Evolutionary conservation across 169 alveolate species (phyloP).

Genomic region (Babesia gibsoni): DNA sequence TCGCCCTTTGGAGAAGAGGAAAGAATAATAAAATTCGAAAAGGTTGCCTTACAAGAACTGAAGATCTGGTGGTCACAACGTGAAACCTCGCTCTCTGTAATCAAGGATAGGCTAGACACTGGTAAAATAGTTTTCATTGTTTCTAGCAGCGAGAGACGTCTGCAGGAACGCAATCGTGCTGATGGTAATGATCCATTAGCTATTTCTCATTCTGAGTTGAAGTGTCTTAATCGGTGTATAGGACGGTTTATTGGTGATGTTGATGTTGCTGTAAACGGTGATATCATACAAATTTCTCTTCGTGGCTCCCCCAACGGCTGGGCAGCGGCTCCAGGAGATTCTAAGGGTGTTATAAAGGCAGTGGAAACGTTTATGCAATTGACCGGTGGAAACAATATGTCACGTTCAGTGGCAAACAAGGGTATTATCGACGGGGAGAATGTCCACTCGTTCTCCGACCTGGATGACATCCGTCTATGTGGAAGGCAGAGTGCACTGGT

Average conservation of each 20-base stretch:
- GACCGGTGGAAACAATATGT: slow-evolving; percentile 3
- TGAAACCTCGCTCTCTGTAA: slow-evolving; percentile 7
- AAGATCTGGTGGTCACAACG: slow-evolving; percentile 59
- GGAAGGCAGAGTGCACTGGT: slow-evolving; percentile 48
- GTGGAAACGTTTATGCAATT: background rate
- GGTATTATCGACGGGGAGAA: slow-evolving; percentile 23
- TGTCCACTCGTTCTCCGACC: slow-evolving; percentile 12
- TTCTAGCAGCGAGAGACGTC: background rate
- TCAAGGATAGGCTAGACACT: slow-evolving; percentile 7
- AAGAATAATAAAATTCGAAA: slow-evolving; percentile 9
- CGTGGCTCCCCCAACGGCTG: background rate
- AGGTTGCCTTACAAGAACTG: slow-evolving; percentile 28
- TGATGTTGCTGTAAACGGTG: background rate
- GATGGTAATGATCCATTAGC: background rate
- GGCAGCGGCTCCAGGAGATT: background rate
- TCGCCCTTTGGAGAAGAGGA: slow-evolving; percentile 9
- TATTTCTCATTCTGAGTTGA: slow-evolving; percentile 10
- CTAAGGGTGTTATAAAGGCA: slow-evolving; percentile 10
- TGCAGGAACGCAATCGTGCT: background rate
- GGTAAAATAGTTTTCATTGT: background rate
- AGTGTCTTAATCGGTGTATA: slow-evolving; percentile 27
- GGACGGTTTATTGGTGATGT: slow-evolving; percentile 32
- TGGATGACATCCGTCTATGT: slow-evolving; percentile 43
- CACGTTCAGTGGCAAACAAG: slow-evolving; percentile 34
- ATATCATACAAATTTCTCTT: background rate